A percentile compares a stretch with the other conserved stretches of the same genome.
Evolutionary conservation across 164 flowering plant genomes (phyloP).

Genomic region (Malania oleifera): DNA sequence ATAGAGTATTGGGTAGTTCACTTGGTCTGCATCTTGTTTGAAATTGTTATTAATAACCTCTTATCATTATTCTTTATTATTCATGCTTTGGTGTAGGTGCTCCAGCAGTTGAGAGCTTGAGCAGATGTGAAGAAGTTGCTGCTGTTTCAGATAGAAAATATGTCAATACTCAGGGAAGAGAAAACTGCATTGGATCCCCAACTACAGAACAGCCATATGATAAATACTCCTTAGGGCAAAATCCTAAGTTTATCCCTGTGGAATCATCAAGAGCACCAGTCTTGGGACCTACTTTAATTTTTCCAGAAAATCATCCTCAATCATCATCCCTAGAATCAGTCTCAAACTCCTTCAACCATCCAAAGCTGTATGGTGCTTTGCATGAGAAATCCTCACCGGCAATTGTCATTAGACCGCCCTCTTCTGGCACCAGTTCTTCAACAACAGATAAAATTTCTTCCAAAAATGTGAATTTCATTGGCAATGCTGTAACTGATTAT

Average conservation of each 20-base stretch:
- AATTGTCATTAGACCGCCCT: conserved; percentile 20
- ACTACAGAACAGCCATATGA: conserved; percentile 12
- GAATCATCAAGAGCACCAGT: conserved; percentile 14
- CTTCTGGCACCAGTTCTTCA: conserved; percentile 5
- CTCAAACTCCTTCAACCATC: conserved; percentile 5
- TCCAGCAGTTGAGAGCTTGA: conserved; percentile 2
- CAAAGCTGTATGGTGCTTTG: conserved; percentile 11
- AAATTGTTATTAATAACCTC: not conserved
- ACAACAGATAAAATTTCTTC: not conserved
- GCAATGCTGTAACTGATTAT: conserved; percentile 9
- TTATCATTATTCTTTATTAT: not conserved
- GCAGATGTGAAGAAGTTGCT: conserved; percentile 14
- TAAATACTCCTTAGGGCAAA: conserved; percentile 9
- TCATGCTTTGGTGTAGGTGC: conserved; percentile 3
- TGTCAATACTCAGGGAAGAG: conserved; percentile 10
- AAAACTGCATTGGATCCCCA: conserved; percentile 8
- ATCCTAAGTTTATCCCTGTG: conserved; percentile 8
- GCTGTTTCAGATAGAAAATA: not conserved
- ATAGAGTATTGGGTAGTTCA: too few relatives aligned
- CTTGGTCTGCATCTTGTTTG: not conserved
- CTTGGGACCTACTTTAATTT: conserved; percentile 13
- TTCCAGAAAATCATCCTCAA: conserved; percentile 15
- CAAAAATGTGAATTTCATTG: not conserved
- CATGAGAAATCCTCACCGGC: conserved; percentile 23
- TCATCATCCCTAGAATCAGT: conserved; percentile 8